A percentile compares a stretch with the other conserved stretches of the same genome.
Evolutionary conservation across 1,139 yeast genomes (phyloP).

Genomic region (Tardiomyces blankii): DNA sequence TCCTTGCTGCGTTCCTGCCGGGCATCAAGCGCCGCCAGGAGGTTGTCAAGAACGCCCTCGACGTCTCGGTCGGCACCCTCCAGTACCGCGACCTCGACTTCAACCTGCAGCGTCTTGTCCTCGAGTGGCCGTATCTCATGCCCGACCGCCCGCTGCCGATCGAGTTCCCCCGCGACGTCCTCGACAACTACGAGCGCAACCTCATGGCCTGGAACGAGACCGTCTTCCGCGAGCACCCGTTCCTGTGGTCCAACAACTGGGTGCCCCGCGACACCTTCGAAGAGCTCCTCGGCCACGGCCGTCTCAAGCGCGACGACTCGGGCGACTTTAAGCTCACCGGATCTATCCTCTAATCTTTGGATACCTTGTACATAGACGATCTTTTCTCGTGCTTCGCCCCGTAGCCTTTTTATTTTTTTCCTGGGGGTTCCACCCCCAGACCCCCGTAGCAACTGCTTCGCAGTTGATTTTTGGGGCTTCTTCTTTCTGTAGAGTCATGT

Average conservation of each 20-base stretch:
- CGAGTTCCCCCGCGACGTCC: slow-evolving; percentile 41
- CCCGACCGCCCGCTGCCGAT: slow-evolving; percentile 45
- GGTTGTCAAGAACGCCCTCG: slow-evolving; percentile 38
- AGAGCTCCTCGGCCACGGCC: slow-evolving; percentile 53
- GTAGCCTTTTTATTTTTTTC: too few relatives aligned
- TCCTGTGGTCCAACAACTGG: slow-evolving; percentile 91
- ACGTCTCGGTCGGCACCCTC: slow-evolving; percentile 48
- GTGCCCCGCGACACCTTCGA: slow-evolving; percentile 88
- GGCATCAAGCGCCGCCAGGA: slow-evolving; percentile 28
- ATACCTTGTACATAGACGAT: not conserved
- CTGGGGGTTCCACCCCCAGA: not conserved
- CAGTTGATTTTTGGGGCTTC: too few relatives aligned
- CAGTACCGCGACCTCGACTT: slow-evolving; percentile 66
- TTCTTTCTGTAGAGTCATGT: too few relatives aligned
- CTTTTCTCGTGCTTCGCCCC: too few relatives aligned
- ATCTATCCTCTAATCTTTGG: not conserved
- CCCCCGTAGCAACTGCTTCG: too few relatives aligned
- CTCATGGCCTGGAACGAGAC: slow-evolving; percentile 59
- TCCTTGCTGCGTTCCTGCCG: slow-evolving; percentile 51
- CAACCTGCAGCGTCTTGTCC: slow-evolving; percentile 63
- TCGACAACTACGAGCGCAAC: slow-evolving; percentile 44
- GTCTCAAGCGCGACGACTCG: slow-evolving; percentile 37
- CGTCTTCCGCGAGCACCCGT: slow-evolving; percentile 54
- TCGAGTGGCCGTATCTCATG: slow-evolving; percentile 37
- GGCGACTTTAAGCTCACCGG: slow-evolving; percentile 33